Evolutionary conservation across 2,329 filamentous ascomycete species (phyloP).

Genomic region (Aspergillus sp.): DNA sequence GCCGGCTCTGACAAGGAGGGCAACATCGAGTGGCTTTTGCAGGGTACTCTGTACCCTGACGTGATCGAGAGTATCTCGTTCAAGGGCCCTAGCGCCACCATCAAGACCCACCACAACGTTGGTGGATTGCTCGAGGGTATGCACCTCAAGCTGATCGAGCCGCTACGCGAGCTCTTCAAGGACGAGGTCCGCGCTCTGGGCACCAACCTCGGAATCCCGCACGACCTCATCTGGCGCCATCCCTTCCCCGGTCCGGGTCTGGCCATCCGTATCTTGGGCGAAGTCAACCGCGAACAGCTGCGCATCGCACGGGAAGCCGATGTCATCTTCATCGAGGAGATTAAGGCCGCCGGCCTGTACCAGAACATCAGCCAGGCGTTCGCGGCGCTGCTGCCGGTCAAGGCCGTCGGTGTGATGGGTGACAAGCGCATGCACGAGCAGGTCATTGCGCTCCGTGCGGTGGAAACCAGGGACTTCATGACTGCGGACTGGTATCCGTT

Average conservation of each 20-base stretch:
- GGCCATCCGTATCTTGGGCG: conserved; percentile 73
- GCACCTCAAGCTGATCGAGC: conserved; percentile 57
- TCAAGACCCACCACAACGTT: conserved; percentile 61
- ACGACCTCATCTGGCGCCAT: conserved; percentile 71
- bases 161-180: conserved; percentile 73
- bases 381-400: conserved; percentile 59
- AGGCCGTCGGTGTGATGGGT: conserved; percentile 53
- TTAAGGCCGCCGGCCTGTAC: conserved; percentile 40
- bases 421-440: conserved; percentile 62
- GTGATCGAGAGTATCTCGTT: conserved; percentile 66
- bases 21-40: conserved; percentile 77
- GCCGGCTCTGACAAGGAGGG: conserved; percentile 54
- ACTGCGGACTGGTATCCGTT: conserved; percentile 65
- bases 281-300: conserved; percentile 72
- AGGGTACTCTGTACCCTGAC: conserved; percentile 76
- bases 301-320: conserved; percentile 56
- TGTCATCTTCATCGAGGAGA: conserved; percentile 42
- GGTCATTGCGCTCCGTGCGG: conserved; percentile 56
- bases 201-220: conserved; percentile 61
- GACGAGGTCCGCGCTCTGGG: conserved; percentile 70
- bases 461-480: conserved; percentile 65
- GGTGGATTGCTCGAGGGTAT: conserved; percentile 43
- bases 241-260: conserved; percentile 62
- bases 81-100: conserved; percentile 64
- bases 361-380: conserved; percentile 62